These are phyloP conservation scores for Thermochaetoides thermophila DNA, from an alignment of 495 filamentous ascomycete genomes.

Conservation along the genomic window DNA sequence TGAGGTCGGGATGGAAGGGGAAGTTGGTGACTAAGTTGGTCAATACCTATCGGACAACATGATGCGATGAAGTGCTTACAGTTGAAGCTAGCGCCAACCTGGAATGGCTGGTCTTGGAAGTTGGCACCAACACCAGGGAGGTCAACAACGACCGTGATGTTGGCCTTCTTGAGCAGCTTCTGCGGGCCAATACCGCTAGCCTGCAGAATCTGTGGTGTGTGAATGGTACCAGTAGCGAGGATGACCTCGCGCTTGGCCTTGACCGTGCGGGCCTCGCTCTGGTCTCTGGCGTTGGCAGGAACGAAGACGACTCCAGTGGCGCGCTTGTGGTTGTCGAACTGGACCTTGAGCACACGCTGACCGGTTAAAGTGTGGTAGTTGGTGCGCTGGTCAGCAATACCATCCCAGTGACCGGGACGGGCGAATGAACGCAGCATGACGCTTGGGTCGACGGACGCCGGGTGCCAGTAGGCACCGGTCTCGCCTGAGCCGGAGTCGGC, in stretches of 20 bases:
- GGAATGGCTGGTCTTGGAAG: constrained; percentile 38
- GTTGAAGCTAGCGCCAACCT: constrained; percentile 13
- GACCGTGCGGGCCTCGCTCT: constrained; percentile 8
- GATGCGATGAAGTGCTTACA: constrained; percentile 11
- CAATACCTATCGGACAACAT: too few species aligned
- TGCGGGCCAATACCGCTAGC: constrained; percentile 36
- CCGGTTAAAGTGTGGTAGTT: constrained; percentile 26
- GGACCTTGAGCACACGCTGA: constrained; percentile 21
- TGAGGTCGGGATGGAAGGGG: constrained; percentile 14
- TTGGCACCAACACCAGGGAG: constrained; percentile 40
- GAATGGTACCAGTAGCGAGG: constrained; percentile 38
- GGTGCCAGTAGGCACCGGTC: constrained; percentile 25
- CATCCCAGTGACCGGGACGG: constrained; percentile 24
- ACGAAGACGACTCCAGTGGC: constrained; percentile 22
- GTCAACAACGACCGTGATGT: constrained; percentile 30
- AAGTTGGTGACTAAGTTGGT: constrained; percentile 22
- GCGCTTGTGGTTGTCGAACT: constrained; percentile 16
- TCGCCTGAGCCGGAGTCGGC: constrained; percentile 23
- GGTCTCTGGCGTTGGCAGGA: constrained; percentile 1
- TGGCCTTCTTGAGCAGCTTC: constrained; percentile 23
- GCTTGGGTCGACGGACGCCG: constrained; percentile 24
- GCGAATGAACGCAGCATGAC: constrained; percentile 22
- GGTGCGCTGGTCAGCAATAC: constrained; percentile 11
- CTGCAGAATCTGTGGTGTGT: constrained; percentile 41
- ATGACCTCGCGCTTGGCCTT: constrained; percentile 40